phyloP scores from a whole-genome alignment of 805 yeast species.

The Sugiyamaella boreocaroliniensis region DNA sequence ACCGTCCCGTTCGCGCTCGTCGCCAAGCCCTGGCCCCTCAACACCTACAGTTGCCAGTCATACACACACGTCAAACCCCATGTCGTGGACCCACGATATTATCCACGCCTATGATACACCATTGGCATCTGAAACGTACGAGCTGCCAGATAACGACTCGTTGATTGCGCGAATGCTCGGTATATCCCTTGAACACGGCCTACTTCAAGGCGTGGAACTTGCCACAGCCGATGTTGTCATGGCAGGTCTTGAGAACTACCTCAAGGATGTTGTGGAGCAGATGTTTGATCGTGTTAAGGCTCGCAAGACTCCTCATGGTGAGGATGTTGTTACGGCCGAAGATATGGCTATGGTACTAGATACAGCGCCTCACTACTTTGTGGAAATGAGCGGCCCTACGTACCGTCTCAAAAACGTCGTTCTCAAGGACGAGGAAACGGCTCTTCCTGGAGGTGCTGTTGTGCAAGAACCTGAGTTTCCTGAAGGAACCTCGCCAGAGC shows the following conservation, averaged over 20 bases:
- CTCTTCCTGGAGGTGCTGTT: background rate
- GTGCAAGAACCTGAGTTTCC: background rate
- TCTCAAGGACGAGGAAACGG: conserved; percentile 30
- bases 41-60: background rate
- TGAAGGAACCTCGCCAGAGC: conserved; percentile 3
- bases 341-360: conserved; percentile 31
- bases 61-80: conserved; percentile 22
- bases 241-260: conserved; percentile 75
- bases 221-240: conserved; percentile 70
- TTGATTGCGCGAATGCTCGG: conserved; percentile 67
- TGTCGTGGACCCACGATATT: conserved; percentile 88
- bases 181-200: conserved; percentile 82
- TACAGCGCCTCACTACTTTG: conserved; percentile 30
- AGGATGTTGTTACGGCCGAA: conserved; percentile 28
- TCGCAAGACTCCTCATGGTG: conserved; percentile 40
- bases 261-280: conserved; percentile 66
- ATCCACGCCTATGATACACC: conserved; percentile 79
- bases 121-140: conserved; percentile 66
- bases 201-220: conserved; percentile 72
- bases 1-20: background rate
- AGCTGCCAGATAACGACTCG: conserved; percentile 72
- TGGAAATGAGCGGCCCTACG: conserved; percentile 32
- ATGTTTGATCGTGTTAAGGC: conserved; percentile 66
- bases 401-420: conserved; percentile 29
- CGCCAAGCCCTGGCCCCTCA: conserved; percentile 1